Conservation (phyloP, 495 filamentous ascomycete species). For the Aeminium ludgeri region DNA sequence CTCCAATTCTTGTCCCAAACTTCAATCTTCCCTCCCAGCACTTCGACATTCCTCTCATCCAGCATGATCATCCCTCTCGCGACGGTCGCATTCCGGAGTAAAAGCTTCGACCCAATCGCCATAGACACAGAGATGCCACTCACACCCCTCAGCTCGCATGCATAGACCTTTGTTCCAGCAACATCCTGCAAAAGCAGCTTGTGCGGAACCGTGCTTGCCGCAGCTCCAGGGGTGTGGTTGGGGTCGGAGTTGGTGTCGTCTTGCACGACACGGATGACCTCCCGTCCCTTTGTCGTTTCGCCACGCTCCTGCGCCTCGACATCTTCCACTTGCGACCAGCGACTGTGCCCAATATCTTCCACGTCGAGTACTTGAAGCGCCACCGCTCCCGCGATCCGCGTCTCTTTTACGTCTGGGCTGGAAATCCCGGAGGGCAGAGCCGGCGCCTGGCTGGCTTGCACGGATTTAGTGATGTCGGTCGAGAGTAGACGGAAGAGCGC, state of each 20-base stretch:
- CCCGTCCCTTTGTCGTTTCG: conserved; percentile 62
- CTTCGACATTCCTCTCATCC: conserved; percentile 40
- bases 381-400: conserved; percentile 39
- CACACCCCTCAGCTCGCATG: conserved; percentile 52
- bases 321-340: conserved; percentile 73
- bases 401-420: conserved; percentile 36
- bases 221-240: neutral
- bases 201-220: conserved; percentile 35
- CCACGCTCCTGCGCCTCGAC: conserved; percentile 71
- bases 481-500: conserved; percentile 65
- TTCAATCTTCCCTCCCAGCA: conserved; percentile 83
- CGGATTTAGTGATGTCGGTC: conserved; percentile 51
- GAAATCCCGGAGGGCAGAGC: conserved; percentile 36
- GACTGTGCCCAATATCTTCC: conserved; percentile 58
- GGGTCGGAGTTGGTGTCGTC: conserved; percentile 29
- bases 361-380: conserved; percentile 71
- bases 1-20: conserved; percentile 59
- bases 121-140: conserved; percentile 38
- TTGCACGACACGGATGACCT: conserved; percentile 58
- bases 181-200: conserved; percentile 72
- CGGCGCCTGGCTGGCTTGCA: conserved; percentile 23
- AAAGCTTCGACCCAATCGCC: conserved; percentile 62
- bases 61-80: conserved; percentile 65
- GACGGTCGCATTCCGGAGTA: conserved; percentile 49
- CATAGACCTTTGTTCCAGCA: conserved; percentile 49